phyloP scores from a whole-genome alignment of 2,329 filamentous ascomycete species.

The Fusarium lyarnte region DNA sequence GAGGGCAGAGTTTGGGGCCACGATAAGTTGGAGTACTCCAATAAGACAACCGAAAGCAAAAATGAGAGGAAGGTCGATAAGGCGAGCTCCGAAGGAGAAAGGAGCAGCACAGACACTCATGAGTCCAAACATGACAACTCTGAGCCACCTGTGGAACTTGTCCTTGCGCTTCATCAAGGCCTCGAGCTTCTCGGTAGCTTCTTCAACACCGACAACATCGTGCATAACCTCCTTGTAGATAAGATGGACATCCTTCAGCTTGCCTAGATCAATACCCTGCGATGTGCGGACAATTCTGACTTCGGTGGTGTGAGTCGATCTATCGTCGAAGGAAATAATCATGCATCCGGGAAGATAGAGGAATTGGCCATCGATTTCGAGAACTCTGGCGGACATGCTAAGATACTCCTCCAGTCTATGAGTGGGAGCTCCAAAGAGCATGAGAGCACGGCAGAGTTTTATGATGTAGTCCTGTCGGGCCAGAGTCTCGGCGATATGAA shows the following conservation, averaged over 20 bases:
- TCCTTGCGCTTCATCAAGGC: slow-evolving; percentile 63
- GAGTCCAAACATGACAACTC: slow-evolving; percentile 75
- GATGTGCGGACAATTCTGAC: slow-evolving; percentile 69
- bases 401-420: slow-evolving; percentile 92
- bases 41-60: slow-evolving; percentile 77
- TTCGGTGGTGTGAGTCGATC: slow-evolving; percentile 70
- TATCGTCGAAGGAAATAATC: slow-evolving; percentile 89
- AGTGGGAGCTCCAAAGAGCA: slow-evolving; percentile 89
- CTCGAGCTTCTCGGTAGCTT: slow-evolving; percentile 63
- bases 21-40: slow-evolving; percentile 74
- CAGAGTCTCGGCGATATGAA: slow-evolving; percentile 72
- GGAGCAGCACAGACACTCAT: slow-evolving; percentile 77
- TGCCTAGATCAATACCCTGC: slow-evolving; percentile 69
- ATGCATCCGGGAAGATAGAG: slow-evolving; percentile 91
- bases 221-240: slow-evolving; percentile 74
- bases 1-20: slow-evolving; percentile 74
- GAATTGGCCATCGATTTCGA: slow-evolving; percentile 89
- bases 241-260: slow-evolving; percentile 68
- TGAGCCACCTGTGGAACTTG: slow-evolving; percentile 62
- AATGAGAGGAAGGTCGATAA: slow-evolving; percentile 76
- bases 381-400: slow-evolving; percentile 81
- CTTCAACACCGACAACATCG: slow-evolving; percentile 66
- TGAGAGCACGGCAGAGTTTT: slow-evolving; percentile 83
- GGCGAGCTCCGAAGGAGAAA: slow-evolving; percentile 77
- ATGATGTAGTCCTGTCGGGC: slow-evolving; percentile 84